These are phyloP conservation scores for Scleroderma citrinum DNA, from an alignment of 768 basidiomycete species.

Conservation along the genomic window DNA sequence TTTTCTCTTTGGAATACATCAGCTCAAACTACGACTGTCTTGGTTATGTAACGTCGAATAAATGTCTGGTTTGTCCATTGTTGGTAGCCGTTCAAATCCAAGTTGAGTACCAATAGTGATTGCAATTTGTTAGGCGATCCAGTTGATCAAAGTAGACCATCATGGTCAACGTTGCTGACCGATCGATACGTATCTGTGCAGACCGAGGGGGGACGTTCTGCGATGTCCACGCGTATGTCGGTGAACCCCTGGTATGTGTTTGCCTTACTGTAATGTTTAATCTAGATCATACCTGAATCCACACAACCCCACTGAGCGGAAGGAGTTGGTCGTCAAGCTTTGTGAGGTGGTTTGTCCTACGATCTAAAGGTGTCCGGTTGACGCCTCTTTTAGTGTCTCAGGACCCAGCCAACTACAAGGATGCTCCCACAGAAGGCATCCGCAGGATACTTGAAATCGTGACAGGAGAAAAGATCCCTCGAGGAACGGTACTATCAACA, in stretches of 20 bases:
- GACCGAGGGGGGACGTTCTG: constrained; percentile 93
- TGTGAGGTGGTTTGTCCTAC: constrained; percentile 37
- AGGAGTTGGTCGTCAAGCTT: constrained; percentile 88
- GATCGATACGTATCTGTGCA: constrained; percentile 79
- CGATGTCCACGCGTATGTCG: constrained; percentile 73
- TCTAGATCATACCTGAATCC: constrained; percentile 71
- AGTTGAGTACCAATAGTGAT: too few species aligned
- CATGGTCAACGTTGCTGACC: constrained; percentile 48
- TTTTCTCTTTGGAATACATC: constrained; percentile 6
- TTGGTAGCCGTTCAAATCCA: too few species aligned
- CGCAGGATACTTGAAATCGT: constrained; percentile 77
- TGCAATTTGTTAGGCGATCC: too few species aligned
- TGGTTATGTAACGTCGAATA: constrained; percentile 7
- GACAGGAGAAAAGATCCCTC: constrained; percentile 59
- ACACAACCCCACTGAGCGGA: constrained; percentile 49
- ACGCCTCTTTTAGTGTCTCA: constrained; percentile 62
- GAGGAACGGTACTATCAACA: constrained; percentile 63
- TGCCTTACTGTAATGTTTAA: background rate
- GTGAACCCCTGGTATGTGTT: background rate
- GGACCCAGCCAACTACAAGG: constrained; percentile 80
- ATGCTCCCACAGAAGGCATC: constrained; percentile 94
- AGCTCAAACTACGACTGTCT: constrained; percentile 4
- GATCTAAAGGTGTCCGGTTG: background rate
- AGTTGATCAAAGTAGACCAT: too few species aligned
- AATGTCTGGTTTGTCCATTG: constrained; percentile 1